phyloP scores from a whole-genome alignment of 1,284 basidiomycete genomes.

The Ustilago lituana region DNA sequence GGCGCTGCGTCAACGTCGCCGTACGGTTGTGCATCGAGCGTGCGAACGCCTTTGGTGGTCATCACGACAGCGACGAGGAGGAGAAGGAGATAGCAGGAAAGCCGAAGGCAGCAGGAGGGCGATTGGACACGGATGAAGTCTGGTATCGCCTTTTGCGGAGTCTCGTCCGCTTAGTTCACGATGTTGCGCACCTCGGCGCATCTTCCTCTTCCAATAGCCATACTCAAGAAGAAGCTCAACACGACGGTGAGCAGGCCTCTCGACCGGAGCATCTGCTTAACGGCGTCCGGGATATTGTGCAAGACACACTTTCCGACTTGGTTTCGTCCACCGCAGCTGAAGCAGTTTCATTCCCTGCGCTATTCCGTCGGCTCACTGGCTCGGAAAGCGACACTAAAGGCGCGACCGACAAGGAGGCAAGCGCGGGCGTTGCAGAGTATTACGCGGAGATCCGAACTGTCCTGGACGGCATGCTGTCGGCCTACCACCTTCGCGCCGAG shows the following conservation, averaged over 20 bases:
- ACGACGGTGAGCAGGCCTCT: not conserved
- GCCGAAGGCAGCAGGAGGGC: not conserved
- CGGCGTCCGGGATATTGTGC: conserved; percentile 74
- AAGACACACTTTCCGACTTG: conserved; percentile 83
- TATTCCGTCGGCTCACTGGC: conserved; percentile 82
- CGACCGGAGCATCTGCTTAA: conserved; percentile 23
- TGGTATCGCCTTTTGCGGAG: conserved; percentile 88
- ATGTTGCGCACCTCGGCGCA: conserved; percentile 24
- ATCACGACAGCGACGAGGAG: conserved; percentile 43
- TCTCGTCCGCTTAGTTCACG: conserved; percentile 81
- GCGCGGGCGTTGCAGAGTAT: conserved; percentile 55
- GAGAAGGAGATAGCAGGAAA: not conserved
- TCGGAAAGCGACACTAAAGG: conserved; percentile 71
- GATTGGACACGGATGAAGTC: conserved; percentile 77
- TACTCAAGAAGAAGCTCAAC: not conserved
- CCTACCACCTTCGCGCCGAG: conserved; percentile 89
- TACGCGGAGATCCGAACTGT: conserved; percentile 93
- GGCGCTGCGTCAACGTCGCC: conserved; percentile 39
- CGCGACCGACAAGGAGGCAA: conserved; percentile 33
- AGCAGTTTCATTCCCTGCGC: conserved; percentile 85
- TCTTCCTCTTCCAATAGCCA: not conserved
- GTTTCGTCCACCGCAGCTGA: conserved; percentile 83
- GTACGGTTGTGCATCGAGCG: conserved; percentile 46
- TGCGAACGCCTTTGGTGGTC: conserved; percentile 32
- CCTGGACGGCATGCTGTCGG: conserved; percentile 90